phyloP scores from a whole-genome alignment of 1,284 basidiomycete species.

The Rhodotorula sp. region DNA sequence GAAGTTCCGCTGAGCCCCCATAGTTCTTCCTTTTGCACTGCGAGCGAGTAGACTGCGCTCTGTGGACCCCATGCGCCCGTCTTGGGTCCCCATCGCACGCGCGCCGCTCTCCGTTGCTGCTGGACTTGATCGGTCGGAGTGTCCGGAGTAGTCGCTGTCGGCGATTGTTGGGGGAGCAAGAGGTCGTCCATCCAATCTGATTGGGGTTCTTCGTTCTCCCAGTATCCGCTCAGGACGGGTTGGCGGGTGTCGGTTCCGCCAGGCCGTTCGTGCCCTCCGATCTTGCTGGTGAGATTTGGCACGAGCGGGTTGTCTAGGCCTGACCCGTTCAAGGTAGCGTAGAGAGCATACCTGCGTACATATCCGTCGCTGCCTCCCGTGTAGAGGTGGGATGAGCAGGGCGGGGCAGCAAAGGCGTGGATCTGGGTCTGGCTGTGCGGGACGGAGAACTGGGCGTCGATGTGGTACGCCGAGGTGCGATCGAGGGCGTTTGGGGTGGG shows the following conservation, averaged over 20 bases:
- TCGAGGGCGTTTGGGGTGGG: background rate
- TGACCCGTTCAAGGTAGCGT: conserved; percentile 34
- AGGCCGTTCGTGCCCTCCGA: background rate
- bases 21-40: conserved; percentile 82
- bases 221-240: conserved; percentile 39
- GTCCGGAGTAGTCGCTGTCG: background rate
- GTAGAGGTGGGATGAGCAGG: conserved; percentile 41
- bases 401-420: conserved; percentile 38
- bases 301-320: conserved; percentile 10
- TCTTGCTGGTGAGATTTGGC: conserved; percentile 32
- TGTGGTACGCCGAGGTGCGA: conserved; percentile 5
- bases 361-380: conserved; percentile 43
- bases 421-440: conserved; percentile 30
- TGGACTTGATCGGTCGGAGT: background rate
- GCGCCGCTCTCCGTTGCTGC: background rate
- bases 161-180: background rate
- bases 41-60: conserved; percentile 58
- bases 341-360: conserved; percentile 40
- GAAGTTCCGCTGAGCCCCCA: conserved; percentile 84
- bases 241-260: conserved; percentile 9
- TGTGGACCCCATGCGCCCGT: conserved; percentile 5
- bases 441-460: conserved; percentile 37
- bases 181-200: conserved; percentile 26
- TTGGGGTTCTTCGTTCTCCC: conserved; percentile 40
- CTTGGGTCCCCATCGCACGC: conserved; percentile 33